Conservation (phyloP, 495 filamentous ascomycete genomes). For the Trichoderma erinaceum region DNA sequence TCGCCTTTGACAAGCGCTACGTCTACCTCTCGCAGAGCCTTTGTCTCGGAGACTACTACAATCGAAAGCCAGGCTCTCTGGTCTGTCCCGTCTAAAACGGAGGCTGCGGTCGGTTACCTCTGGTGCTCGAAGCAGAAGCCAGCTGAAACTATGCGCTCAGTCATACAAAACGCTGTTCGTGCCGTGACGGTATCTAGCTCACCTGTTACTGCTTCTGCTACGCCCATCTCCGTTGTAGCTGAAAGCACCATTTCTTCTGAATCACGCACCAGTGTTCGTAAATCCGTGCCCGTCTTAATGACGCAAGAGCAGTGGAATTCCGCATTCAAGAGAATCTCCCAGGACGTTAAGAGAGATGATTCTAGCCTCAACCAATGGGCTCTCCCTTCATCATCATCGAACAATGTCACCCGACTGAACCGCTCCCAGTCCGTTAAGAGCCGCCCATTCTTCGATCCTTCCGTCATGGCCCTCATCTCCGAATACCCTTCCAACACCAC, state of each 20-base stretch:
- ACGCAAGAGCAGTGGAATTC: background rate
- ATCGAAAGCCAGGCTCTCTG: conserved; percentile 13
- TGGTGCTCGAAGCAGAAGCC: background rate
- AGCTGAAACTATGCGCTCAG: background rate
- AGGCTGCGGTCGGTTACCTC: background rate
- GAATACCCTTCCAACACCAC: background rate
- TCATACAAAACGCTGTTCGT: background rate
- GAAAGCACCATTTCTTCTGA: background rate
- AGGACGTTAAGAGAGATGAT: background rate
- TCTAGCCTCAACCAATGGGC: background rate
- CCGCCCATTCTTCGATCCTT: background rate
- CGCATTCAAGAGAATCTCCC: background rate
- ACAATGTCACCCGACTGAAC: background rate
- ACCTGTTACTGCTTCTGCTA: background rate
- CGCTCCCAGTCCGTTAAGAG: conserved; percentile 3
- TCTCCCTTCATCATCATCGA: background rate
- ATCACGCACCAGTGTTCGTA: background rate
- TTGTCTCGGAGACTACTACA: background rate
- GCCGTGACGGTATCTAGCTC: background rate
- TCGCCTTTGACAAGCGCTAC: background rate
- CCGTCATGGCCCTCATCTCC: conserved; percentile 13
- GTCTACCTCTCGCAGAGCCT: background rate
- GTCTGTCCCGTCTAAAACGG: background rate
- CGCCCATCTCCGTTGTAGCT: background rate
- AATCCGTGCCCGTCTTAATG: background rate